Evolutionary conservation across 176 grass and related monocot genomes (phyloP), one percentile per base, ranked within the genome.

Genomic region (Zizania latifolia): DNA sequence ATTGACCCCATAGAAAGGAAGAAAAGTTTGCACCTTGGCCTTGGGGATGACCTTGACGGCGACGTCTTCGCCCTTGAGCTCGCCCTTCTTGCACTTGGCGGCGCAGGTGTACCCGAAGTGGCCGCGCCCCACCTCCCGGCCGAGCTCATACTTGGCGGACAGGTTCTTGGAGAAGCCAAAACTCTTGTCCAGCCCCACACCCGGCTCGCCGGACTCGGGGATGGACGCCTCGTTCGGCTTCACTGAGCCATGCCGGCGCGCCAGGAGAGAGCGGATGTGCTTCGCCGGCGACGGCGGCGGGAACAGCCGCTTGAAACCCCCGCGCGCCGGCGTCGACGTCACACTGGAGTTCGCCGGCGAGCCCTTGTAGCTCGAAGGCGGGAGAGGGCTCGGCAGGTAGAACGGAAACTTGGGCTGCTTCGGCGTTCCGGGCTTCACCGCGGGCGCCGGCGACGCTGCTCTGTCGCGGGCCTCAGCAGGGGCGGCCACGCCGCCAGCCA

Each of bases 21-120:
- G 6, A 66, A 17, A 81, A 53, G 10, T 12, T 6, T 38, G 34
- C 26, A 94, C 92, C 92, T 95, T 95, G 57, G 88, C 53, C 71
- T 94, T 94, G 12, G 92, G 88, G 46, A 94, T 86, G 40, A 94
- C 92, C 86, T 94, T 94, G 82, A 94, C 83, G 17, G 92, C 92
- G 36, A 90, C 92, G 32, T 94, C 92, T 65, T 94, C 80, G 27
- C 85, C 92, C 75, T 94, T 90, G 79, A 88, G 79, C 36, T 94
- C 92, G 75, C 85, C 92, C 74, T 91, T 94, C 82, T 91, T 94
- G 17, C 71, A 80, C 80, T 78, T 94, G 12, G 88, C 92, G 32
- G 73, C 61, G 83, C 92, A 94, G 67, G 92, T 94, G 74, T 82
- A 94, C 4, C 92, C 92, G 51, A 94, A 94, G 85, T 95, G 92